Conservation (phyloP, 805 yeast species). For the Candida ovalis region DNA sequence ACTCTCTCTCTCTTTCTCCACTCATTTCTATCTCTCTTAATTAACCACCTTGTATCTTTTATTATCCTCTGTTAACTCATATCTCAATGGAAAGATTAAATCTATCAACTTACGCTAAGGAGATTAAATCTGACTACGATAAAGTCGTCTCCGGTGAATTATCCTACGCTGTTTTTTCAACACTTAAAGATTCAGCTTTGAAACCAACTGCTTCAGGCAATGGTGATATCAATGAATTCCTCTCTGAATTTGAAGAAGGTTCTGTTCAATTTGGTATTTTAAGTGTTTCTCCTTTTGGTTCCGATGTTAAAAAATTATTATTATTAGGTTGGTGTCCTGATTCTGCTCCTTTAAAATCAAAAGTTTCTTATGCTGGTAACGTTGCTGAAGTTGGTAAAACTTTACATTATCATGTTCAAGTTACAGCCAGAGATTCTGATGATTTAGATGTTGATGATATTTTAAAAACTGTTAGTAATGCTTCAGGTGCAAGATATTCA, state of each 20-base stretch:
- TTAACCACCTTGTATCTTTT: no score
- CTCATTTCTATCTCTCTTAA: no score
- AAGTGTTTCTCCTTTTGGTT: slow-evolving; percentile 85
- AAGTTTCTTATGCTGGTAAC: slow-evolving; percentile 73
- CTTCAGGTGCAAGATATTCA: slow-evolving; percentile 95
- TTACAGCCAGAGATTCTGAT: slow-evolving; percentile 92
- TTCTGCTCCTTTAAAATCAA: slow-evolving; percentile 76
- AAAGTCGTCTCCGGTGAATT: slow-evolving; percentile 75
- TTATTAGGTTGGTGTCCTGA: slow-evolving; percentile 98
- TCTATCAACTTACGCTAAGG: slow-evolving; percentile 66
- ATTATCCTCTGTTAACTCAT: no score
- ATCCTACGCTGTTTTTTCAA: slow-evolving; percentile 79
- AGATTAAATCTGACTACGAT: slow-evolving; percentile 71
- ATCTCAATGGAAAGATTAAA: slow-evolving; percentile 57
- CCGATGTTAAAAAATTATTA: slow-evolving; percentile 80
- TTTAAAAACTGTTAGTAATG: slow-evolving; percentile 72
- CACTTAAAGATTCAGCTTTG: slow-evolving; percentile 51
- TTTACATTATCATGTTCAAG: slow-evolving; percentile 90
- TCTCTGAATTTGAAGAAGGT: slow-evolving; percentile 79
- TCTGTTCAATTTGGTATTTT: slow-evolving; percentile 88
- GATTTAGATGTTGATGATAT: slow-evolving; percentile 81
- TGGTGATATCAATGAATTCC: slow-evolving; percentile 72
- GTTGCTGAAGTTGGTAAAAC: slow-evolving; percentile 70
- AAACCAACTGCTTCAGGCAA: slow-evolving; percentile 49
- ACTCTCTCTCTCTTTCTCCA: no score